Evolutionary conservation across 345 rosid genomes (phyloP), one percentile per base, ranked within the genome.

Genomic region (Sisymbrium altissimum): DNA sequence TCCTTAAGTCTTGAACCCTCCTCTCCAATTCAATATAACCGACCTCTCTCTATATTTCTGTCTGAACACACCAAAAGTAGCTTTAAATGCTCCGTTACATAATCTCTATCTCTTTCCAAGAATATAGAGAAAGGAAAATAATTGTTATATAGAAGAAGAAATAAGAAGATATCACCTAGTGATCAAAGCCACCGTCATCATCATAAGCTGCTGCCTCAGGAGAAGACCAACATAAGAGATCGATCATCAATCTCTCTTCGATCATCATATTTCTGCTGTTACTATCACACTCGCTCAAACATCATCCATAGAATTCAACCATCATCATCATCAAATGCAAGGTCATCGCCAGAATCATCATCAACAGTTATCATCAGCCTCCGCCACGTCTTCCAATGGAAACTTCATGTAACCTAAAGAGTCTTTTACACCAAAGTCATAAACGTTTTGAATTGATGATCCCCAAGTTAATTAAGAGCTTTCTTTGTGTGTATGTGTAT

Each of bases 341-440:
- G 76, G 76, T 71, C 80, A 77, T 70, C 78, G 46, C 76, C 85
- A 81, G 6, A 81, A 81, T 3, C 82, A 82, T 1, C 85, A 67
- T 3, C 84, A 74, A 30, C 79, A 72, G 77, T 35, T 80, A 79
- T 73, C 84, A 84, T 82, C 83, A 65, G 40, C 76, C 35, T 66
- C 72, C 0, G 39, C 77, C 64, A 71, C 73, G 36, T 72, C 81
- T 68, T 80, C 90, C 13, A 81, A 84, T 75, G 87, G 82, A 71
- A 87, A 82, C 83, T 87, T 85, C 87, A 82, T 88, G 98, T 90
- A 89, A 85, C 69, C 3, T 39, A 63, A 12, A 58, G 25, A 71
- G 54, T 11, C 2, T 46, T 53, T 30, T n/a, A 18, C 12, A 32
- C 46, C 52, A 29, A 17, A 53, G 35, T 10, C 57, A 60, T 18